phyloP scores from a whole-genome alignment of 768 basidiomycete species.

The Hericium coralloides region DNA sequence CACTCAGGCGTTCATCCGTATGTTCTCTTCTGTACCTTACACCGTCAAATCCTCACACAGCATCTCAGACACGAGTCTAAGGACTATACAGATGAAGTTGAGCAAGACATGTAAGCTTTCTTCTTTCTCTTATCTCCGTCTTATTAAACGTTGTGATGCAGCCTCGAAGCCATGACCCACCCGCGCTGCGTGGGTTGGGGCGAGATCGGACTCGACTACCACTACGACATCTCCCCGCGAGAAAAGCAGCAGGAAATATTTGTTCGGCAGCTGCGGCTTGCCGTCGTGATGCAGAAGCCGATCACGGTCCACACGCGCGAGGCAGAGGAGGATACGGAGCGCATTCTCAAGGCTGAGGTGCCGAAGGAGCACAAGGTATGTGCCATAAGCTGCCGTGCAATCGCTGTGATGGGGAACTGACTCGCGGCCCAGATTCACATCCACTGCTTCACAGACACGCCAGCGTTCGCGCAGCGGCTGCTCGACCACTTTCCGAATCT shows the following conservation, averaged over 20 bases:
- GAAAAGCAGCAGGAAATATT: constrained; percentile 61
- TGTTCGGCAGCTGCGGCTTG: constrained; percentile 55
- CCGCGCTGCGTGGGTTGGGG: constrained; percentile 84
- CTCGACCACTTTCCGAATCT: constrained; percentile 74
- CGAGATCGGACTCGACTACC: constrained; percentile 83
- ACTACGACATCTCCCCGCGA: constrained; percentile 72
- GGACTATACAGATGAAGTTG: constrained; percentile 56
- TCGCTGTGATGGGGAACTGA: not conserved
- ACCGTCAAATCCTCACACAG: not conserved
- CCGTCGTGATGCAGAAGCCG: constrained; percentile 62
- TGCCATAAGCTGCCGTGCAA: not conserved
- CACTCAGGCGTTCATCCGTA: constrained; percentile 63
- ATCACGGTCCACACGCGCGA: constrained; percentile 84
- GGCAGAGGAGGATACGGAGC: constrained; percentile 75
- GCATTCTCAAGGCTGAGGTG: constrained; percentile 67
- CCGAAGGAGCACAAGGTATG: constrained; percentile 60
- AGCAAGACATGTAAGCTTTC: constrained; percentile 50
- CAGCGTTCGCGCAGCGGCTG: constrained; percentile 61
- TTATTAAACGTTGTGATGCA: constrained; percentile 17
- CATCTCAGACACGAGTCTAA: constrained; percentile 57
- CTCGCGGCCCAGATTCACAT: constrained; percentile 56
- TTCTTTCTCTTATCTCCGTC: not conserved
- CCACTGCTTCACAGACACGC: constrained; percentile 83
- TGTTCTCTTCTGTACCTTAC: constrained; percentile 20
- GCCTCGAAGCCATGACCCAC: constrained; percentile 67